phyloP scores from a whole-genome alignment of 176 grass and related monocot species.

The Cenchrus americanus region DNA sequence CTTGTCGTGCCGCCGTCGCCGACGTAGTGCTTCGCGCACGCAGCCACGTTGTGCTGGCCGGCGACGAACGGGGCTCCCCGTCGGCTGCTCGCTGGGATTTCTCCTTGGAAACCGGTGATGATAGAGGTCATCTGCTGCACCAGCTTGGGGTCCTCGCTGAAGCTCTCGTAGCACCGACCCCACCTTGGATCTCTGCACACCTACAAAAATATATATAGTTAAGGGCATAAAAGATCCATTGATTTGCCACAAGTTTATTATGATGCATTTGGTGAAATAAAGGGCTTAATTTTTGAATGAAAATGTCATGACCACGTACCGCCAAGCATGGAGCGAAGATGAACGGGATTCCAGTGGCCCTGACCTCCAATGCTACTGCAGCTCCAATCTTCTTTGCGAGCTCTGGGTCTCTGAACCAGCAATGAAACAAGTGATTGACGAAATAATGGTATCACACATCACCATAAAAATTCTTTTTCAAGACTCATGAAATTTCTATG shows the following conservation, averaged over 20 bases:
- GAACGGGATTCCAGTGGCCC: slow-evolving; percentile 70
- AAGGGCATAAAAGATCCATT: neutral
- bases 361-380: slow-evolving; percentile 60
- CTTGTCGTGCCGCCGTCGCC: slow-evolving; percentile 67
- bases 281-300: neutral
- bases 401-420: slow-evolving; percentile 52
- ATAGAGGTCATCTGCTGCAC: slow-evolving; percentile 68
- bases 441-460: neutral
- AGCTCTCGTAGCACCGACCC: slow-evolving; percentile 89
- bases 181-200: slow-evolving; percentile 80
- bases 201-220: neutral
- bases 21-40: slow-evolving; percentile 70
- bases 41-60: slow-evolving; percentile 56
- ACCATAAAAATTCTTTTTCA: neutral
- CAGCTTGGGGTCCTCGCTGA: slow-evolving; percentile 55
- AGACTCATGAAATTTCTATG: neutral
- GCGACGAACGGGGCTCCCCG: slow-evolving; percentile 51
- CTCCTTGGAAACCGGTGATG: slow-evolving; percentile 56
- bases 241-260: neutral
- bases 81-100: slow-evolving; percentile 36
- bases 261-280: neutral
- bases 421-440: neutral
- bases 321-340: slow-evolving; percentile 65
- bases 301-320: neutral
- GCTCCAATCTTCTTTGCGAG: slow-evolving; percentile 63